Evolutionary conservation across 441 rosid species (phyloP).

Genomic region (Erodium moschatum): DNA sequence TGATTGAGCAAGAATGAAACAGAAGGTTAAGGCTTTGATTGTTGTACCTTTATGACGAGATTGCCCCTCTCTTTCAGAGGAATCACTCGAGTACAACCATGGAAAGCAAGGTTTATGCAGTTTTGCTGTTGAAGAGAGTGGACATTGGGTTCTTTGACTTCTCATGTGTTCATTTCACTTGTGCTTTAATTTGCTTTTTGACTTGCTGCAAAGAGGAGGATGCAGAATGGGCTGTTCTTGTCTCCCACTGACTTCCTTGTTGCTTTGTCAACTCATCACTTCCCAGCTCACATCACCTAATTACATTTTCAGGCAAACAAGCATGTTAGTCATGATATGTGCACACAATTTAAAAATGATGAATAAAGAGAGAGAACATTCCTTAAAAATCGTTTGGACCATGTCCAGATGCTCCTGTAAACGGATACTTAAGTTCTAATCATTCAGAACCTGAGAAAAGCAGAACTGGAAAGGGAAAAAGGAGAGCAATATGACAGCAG

Average conservation of each 20-base stretch:
- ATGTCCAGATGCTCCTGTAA: background rate
- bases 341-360: background rate
- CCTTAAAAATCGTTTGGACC: background rate
- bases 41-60: conserved; percentile 1
- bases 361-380: too few species aligned
- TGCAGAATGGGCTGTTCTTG: conserved; percentile 21
- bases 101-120: background rate
- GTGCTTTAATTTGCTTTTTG: conserved; percentile 21
- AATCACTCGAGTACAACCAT: conserved; percentile 7
- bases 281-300: too few species aligned
- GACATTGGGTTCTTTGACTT: conserved; percentile 14
- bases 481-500: background rate
- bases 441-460: background rate
- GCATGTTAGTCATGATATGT: background rate
- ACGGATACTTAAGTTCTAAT: background rate
- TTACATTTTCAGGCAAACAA: conserved; percentile 5
- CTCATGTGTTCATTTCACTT: conserved; percentile 3
- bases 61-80: background rate
- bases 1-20: background rate
- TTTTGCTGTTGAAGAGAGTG: background rate
- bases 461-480: background rate
- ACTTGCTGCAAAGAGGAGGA: conserved; percentile 17
- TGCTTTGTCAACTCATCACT: conserved; percentile 20
- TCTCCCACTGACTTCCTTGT: conserved; percentile 19
- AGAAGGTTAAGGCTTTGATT: background rate